Percentiles rank a stretch among this genome's conserved stretches.
Evolutionary conservation across 345 rosid genomes (phyloP).

Genomic region (Acer saccharum): DNA sequence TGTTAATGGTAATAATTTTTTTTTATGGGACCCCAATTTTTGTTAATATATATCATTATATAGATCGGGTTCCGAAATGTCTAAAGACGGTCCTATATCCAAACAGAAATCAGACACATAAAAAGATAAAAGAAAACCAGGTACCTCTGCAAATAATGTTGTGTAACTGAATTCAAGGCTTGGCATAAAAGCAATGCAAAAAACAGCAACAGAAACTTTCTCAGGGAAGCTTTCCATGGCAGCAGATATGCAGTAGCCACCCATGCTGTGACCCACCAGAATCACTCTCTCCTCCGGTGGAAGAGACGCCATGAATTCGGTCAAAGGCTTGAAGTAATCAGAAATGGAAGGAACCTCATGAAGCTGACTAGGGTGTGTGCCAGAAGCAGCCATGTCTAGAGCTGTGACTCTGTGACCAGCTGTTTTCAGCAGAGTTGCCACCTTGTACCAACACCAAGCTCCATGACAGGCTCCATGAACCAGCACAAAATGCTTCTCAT

Average conservation of each 20-base stretch:
- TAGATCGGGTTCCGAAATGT: too few species aligned
- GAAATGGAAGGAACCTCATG: slow-evolving; percentile 25
- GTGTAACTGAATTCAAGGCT: slow-evolving; percentile 32
- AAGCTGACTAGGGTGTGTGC: slow-evolving; percentile 29
- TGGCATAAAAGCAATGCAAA: slow-evolving; percentile 36
- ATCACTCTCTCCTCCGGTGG: slow-evolving; percentile 37
- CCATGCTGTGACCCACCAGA: slow-evolving; percentile 46
- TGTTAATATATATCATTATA: too few species aligned
- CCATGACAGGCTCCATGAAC: slow-evolving; percentile 36
- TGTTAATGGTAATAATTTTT: too few species aligned
- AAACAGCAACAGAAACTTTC: slow-evolving; percentile 36
- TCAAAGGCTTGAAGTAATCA: slow-evolving; percentile 38
- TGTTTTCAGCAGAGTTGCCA: slow-evolving; percentile 22
- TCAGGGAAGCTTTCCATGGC: slow-evolving; percentile 51
- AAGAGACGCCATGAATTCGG: slow-evolving; percentile 33
- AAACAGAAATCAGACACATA: too few species aligned
- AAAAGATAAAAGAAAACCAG: background rate
- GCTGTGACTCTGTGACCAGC: slow-evolving; percentile 34
- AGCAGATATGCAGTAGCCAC: slow-evolving; percentile 33
- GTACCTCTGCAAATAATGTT: slow-evolving; percentile 39
- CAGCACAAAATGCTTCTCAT: slow-evolving; percentile 27
- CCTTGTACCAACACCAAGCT: slow-evolving; percentile 47
- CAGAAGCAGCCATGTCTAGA: slow-evolving; percentile 38
- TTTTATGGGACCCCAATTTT: too few species aligned
- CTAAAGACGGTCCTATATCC: too few species aligned